These are phyloP conservation scores for Talaromyces wortmannii DNA, from an alignment of 495 filamentous ascomycete genomes.

Conservation along the genomic window DNA sequence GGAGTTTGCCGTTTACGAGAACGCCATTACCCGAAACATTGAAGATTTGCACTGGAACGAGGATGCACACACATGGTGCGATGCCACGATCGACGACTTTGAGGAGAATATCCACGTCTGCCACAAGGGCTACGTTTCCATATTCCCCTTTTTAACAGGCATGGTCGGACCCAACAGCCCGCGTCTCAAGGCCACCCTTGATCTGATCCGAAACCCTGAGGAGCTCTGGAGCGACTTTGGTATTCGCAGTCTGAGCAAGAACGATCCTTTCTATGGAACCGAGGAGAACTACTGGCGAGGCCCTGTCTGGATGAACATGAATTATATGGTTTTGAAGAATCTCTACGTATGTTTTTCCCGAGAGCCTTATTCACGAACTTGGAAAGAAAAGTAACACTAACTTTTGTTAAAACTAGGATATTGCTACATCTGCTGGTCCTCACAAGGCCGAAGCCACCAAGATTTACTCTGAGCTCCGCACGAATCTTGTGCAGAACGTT, in stretches of 20 bases:
- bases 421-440: slow-evolving; percentile 49
- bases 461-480: slow-evolving; percentile 70
- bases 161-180: slow-evolving; percentile 67
- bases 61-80: slow-evolving; percentile 75
- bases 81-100: slow-evolving; percentile 91
- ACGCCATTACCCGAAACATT: slow-evolving; percentile 78
- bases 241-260: slow-evolving; percentile 79
- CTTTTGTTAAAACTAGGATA: slow-evolving; percentile 21
- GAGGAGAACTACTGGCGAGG: slow-evolving; percentile 97
- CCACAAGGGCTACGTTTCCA: slow-evolving; percentile 92
- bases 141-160: slow-evolving; percentile 87
- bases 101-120: slow-evolving; percentile 87
- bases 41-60: slow-evolving; percentile 92
- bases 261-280: slow-evolving; percentile 75
- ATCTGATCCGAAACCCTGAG: slow-evolving; percentile 70
- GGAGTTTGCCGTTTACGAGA: slow-evolving; percentile 63
- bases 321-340: slow-evolving; percentile 78
- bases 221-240: slow-evolving; percentile 85
- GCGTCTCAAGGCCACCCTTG: slow-evolving; percentile 64
- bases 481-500: slow-evolving; percentile 84
- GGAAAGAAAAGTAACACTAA: neutral
- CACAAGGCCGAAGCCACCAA: slow-evolving; percentile 61
- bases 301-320: slow-evolving; percentile 96
- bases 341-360: slow-evolving; percentile 60
- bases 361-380: neutral